Percentiles rank a stretch among this genome's conserved stretches.
Evolutionary conservation across 208 protist species (phyloP).

Genomic region (Crithidia thermophila): DNA sequence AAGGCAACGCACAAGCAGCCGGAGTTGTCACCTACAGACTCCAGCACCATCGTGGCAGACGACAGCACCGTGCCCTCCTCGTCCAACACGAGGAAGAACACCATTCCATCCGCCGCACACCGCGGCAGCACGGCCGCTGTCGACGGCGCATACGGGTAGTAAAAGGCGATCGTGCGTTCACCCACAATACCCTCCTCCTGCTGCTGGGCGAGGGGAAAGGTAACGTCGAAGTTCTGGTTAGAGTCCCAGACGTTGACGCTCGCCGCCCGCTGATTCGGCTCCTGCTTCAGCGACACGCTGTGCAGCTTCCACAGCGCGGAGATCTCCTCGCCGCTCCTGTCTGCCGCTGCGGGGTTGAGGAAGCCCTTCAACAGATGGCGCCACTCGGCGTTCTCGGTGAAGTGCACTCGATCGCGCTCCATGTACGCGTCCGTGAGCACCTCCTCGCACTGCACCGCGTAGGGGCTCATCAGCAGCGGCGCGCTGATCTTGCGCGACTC

Average conservation of each 20-base stretch:
- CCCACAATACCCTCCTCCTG: constrained; percentile 25
- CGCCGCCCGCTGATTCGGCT: constrained; percentile 25
- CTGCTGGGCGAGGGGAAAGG: constrained; percentile 18
- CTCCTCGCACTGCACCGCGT: constrained; percentile 22
- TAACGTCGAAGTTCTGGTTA: constrained; percentile 26
- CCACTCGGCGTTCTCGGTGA: constrained; percentile 30
- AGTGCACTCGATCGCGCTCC: constrained; percentile 30
- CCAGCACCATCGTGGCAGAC: constrained; percentile 20
- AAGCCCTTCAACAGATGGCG: constrained; percentile 1
- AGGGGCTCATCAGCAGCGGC: neutral
- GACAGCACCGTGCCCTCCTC: constrained; percentile 30
- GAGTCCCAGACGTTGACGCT: constrained; percentile 36
- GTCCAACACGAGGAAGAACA: constrained; percentile 36
- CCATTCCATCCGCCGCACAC: constrained; percentile 7
- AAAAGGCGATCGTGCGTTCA: constrained; percentile 29
- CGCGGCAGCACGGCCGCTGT: constrained; percentile 17
- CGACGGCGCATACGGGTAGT: constrained; percentile 10
- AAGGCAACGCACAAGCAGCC: constrained; percentile 21
- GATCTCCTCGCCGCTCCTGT: neutral
- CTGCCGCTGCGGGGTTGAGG: neutral
- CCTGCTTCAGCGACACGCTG: constrained; percentile 30
- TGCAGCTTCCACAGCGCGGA: constrained; percentile 18
- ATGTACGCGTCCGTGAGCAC: constrained; percentile 27
- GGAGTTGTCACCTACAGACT: neutral
- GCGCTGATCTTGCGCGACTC: constrained; percentile 2